Conservation (phyloP, 2,329 filamentous ascomycete genomes). For the Talaromyces rugulosus region DNA sequence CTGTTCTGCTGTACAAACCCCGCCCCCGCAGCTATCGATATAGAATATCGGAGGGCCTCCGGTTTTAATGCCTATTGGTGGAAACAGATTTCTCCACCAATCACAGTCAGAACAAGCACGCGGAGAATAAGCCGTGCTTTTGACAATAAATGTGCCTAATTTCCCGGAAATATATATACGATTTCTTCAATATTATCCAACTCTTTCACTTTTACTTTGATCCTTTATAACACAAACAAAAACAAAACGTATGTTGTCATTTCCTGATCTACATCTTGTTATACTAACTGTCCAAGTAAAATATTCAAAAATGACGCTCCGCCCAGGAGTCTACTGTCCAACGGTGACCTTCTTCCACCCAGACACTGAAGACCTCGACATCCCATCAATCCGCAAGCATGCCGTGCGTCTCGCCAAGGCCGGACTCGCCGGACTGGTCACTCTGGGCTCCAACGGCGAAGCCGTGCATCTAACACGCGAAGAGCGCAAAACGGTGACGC, state of each 20-base stretch:
- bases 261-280: not conserved
- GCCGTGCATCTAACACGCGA: constrained; percentile 76
- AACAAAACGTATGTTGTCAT: not conserved
- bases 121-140: not conserved
- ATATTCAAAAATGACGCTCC: constrained; percentile 49
- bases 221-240: too few species aligned
- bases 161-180: not conserved
- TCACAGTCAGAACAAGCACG: not conserved
- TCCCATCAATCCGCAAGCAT: constrained; percentile 73
- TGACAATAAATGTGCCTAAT: not conserved
- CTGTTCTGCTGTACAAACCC: not conserved
- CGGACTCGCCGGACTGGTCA: constrained; percentile 76
- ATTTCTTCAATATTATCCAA: not conserved
- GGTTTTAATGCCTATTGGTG: constrained; percentile 12
- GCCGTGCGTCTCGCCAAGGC: constrained; percentile 71
- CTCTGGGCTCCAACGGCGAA: constrained; percentile 88
- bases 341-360: constrained; percentile 89
- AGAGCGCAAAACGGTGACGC: constrained; percentile 71
- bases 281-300: not conserved
- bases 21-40: not conserved
- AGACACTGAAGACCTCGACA: constrained; percentile 78
- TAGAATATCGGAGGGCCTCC: not conserved
- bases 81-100: constrained; percentile 7
- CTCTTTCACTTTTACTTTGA: not conserved
- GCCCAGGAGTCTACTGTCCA: constrained; percentile 80